Conservation (phyloP, 1,139 yeast genomes). For the Lizanozyma gosingica region DNA sequence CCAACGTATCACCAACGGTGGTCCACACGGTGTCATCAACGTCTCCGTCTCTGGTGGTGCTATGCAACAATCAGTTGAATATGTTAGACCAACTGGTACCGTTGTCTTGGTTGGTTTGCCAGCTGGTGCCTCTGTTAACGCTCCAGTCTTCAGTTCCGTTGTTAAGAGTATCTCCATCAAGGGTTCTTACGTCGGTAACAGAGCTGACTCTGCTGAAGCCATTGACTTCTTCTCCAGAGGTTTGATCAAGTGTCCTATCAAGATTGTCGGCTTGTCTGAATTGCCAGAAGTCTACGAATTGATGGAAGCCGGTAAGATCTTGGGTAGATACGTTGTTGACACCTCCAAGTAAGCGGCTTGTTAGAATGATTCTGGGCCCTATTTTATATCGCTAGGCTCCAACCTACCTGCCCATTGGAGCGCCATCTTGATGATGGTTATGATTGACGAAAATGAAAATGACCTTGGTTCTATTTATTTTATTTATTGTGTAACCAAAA, state of each 20-base stretch:
- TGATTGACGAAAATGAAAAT: background rate
- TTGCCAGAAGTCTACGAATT: conserved; percentile 12
- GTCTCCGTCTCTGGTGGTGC: conserved; percentile 14
- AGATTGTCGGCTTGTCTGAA: conserved; percentile 13
- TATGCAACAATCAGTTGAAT: conserved; percentile 12
- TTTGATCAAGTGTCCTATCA: conserved; percentile 13
- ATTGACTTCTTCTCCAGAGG: conserved; percentile 14
- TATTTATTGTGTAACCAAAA: background rate
- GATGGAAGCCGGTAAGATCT: conserved; percentile 13
- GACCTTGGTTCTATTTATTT: background rate
- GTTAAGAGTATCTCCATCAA: conserved; percentile 10
- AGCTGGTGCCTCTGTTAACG: conserved; percentile 11
- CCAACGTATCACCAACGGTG: conserved; percentile 10
- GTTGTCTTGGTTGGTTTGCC: conserved; percentile 15
- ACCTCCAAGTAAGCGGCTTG: conserved; percentile 6
- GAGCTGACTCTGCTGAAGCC: conserved; percentile 16
- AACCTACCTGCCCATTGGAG: background rate
- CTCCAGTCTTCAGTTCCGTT: conserved; percentile 11
- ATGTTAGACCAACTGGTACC: conserved; percentile 13
- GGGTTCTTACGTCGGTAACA: conserved; percentile 16
- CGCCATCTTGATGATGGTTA: background rate
- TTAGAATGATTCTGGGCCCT: too few species aligned
- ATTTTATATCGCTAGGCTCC: too few species aligned
- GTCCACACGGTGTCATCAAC: conserved; percentile 14
- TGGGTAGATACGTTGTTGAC: conserved; percentile 16